Evolutionary conservation across 2,329 filamentous ascomycete species (phyloP).

Genomic region (Paecilomyces sp.): DNA sequence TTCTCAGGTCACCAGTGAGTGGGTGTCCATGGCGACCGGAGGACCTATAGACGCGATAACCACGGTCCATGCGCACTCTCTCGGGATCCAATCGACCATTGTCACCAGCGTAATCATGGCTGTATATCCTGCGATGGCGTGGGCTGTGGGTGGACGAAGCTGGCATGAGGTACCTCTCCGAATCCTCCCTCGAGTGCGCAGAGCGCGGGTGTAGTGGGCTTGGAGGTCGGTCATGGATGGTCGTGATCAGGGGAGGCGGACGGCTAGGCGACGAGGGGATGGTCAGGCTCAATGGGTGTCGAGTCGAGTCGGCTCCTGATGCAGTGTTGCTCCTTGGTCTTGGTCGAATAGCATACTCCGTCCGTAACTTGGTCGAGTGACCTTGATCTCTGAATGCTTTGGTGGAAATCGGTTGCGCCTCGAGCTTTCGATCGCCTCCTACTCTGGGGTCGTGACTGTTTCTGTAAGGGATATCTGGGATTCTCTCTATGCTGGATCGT

Average conservation of each 20-base stretch:
- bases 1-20: slow-evolving; percentile 18
- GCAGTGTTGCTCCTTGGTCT: slow-evolving; percentile 28
- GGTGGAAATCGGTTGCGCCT: slow-evolving; percentile 26
- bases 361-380: slow-evolving; percentile 24
- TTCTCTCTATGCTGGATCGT: slow-evolving; percentile 12
- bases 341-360: slow-evolving; percentile 31
- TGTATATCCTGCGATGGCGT: slow-evolving; percentile 23
- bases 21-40: slow-evolving; percentile 20
- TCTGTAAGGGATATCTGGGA: slow-evolving; percentile 18
- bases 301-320: slow-evolving; percentile 19
- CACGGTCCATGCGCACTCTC: slow-evolving; percentile 14
- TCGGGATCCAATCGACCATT: slow-evolving; percentile 20
- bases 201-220: slow-evolving; percentile 21
- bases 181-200: slow-evolving; percentile 15
- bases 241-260: slow-evolving; percentile 19
- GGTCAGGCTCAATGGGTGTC: slow-evolving; percentile 18
- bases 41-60: slow-evolving; percentile 19
- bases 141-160: slow-evolving; percentile 20
- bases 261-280: slow-evolving; percentile 16
- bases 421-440: slow-evolving; percentile 18
- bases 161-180: slow-evolving; percentile 27
- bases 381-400: slow-evolving; percentile 23
- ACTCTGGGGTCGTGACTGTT: slow-evolving; percentile 20
- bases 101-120: slow-evolving; percentile 30
- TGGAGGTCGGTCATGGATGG: slow-evolving; percentile 20